Base-by-base conservation (phyloP, 768 basidiomycete genomes). In the Pulveroboletus ravenelii region DNA sequence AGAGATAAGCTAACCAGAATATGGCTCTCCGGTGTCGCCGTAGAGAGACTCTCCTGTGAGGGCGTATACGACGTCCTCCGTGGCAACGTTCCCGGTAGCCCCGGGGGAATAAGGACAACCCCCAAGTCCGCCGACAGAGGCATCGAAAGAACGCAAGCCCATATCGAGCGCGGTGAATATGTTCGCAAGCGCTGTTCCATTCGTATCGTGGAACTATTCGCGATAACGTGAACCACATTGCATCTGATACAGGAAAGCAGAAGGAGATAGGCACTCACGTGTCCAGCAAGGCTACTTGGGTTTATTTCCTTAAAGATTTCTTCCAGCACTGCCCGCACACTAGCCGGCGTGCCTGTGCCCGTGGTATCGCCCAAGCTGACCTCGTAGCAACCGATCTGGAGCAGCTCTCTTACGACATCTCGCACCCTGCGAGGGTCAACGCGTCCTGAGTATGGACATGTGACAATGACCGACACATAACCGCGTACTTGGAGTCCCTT, bases 21-120 rank as follows among this genome's bases (percentile, higher is more conserved):
- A 47, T 32, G 57, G 45, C 41, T 63, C 54, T 36, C 81, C 83
- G 1, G 61, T 53, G 59, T 72, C 5, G 81, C 81, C 5, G 72
- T 77, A 64, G 81, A 82, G 41, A 71, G 74, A 10, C 83, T 85
- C 45, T 71, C 82, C 58, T 75, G 78, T 54, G 8, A 98, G 76
- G 0, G 89, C 87, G 55, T 96, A 93, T 9, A 95, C 74, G 1
- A 95, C 81, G 57, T 95, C 89, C 59, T 98, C 94, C 0, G 95
- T 97, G 0, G 92, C 85, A 15, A 96, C 89, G 58, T 96, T 96
- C 14, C 95, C 94, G 0, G 92, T 93, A 13, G 94, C 93, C 6
- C 93, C 93, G 2, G 94, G 95, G 1, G 94, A 93, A 69, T 91
- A 98, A 3, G 94, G 94, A 62, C 95, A 97, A 15, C 94, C 93